Conservation (phyloP, 208 protist genomes). For the Leishmania tarentolae region DNA sequence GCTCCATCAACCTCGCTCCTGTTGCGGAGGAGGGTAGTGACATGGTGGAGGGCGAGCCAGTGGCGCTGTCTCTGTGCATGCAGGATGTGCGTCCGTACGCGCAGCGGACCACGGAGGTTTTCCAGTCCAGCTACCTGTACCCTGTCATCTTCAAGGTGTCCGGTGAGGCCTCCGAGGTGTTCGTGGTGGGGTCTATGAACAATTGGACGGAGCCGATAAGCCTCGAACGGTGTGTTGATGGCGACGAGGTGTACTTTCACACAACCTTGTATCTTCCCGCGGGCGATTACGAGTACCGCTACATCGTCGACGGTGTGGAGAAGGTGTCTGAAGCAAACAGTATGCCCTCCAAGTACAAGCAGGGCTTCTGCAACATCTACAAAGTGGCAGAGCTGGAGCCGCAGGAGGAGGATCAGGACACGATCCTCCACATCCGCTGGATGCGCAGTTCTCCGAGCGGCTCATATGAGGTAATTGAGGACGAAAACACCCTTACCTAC, state of each 20-base stretch:
- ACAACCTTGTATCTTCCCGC: conserved; percentile 91
- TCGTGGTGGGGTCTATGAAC: conserved; percentile 92
- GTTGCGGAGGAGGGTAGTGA: conserved; percentile 46
- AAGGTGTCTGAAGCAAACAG: conserved; percentile 85
- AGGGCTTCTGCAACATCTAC: conserved; percentile 90
- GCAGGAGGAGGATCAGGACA: conserved; percentile 82
- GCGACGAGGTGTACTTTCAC: conserved; percentile 87
- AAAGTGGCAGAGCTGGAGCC: conserved; percentile 72
- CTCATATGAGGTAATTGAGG: conserved; percentile 88
- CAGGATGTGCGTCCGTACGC: conserved; percentile 86
- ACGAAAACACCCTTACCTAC: conserved; percentile 84
- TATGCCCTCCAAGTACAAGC: conserved; percentile 85
- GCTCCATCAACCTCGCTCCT: conserved; percentile 75
- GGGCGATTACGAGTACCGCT: conserved; percentile 93
- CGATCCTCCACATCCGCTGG: conserved; percentile 93
- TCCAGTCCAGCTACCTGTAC: conserved; percentile 86
- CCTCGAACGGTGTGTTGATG: conserved; percentile 77
- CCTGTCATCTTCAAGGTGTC: conserved; percentile 90
- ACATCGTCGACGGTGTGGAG: conserved; percentile 92
- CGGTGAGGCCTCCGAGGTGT: conserved; percentile 90
- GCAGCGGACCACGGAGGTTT: conserved; percentile 81
- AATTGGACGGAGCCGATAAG: conserved; percentile 92
- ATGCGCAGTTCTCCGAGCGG: conserved; percentile 78
- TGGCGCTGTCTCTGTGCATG: conserved; percentile 88
- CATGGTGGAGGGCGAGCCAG: conserved; percentile 82